phyloP scores from a whole-genome alignment of 371 early-diverging fungal genomes.

The Mucor lusitanicus region DNA sequence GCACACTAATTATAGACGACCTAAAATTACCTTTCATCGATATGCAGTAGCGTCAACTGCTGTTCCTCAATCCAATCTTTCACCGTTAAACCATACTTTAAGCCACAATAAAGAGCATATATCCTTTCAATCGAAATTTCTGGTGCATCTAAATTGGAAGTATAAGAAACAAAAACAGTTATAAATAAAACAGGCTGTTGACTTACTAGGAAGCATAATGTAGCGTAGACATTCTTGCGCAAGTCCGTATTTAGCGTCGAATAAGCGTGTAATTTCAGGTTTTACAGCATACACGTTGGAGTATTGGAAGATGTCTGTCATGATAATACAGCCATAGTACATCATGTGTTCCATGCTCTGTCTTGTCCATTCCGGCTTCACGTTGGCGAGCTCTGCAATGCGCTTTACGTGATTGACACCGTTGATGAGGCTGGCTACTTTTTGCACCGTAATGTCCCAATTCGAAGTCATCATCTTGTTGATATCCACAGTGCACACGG shows the following conservation, averaged over 20 bases:
- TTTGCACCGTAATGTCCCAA: slow-evolving; percentile 86
- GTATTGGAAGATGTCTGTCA: slow-evolving; percentile 90
- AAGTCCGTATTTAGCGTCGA: slow-evolving; percentile 58
- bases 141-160: slow-evolving; percentile 21
- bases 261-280: slow-evolving; percentile 59
- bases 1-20: background rate
- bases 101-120: slow-evolving; percentile 71
- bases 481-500: slow-evolving; percentile 75
- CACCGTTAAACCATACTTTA: slow-evolving; percentile 75
- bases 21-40: slow-evolving; percentile 71
- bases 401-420: slow-evolving; percentile 76
- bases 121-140: slow-evolving; percentile 58
- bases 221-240: slow-evolving; percentile 73
- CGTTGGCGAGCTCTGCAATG: slow-evolving; percentile 78
- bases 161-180: background rate
- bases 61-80: slow-evolving; percentile 79
- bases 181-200: background rate
- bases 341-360: slow-evolving; percentile 81
- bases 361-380: slow-evolving; percentile 70
- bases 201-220: slow-evolving; percentile 60
- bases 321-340: slow-evolving; percentile 83
- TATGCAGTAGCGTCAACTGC: slow-evolving; percentile 55
- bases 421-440: slow-evolving; percentile 68
- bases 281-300: slow-evolving; percentile 81
- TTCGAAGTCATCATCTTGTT: slow-evolving; percentile 65